phyloP scores from a whole-genome alignment of 257 asterid genomes.

The Vinca minor region DNA sequence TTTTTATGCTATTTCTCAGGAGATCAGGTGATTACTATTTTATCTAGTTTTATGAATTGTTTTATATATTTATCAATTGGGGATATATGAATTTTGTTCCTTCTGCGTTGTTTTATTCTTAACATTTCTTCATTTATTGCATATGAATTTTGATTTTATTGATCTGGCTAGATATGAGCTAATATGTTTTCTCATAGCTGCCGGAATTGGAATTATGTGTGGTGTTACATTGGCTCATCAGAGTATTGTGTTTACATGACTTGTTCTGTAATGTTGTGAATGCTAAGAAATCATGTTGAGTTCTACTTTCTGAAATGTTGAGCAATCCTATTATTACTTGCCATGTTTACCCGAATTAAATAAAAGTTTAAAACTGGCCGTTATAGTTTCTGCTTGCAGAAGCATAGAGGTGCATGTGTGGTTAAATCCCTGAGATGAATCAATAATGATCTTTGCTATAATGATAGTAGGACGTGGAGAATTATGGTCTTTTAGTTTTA shows the following conservation, averaged over 20 bases:
- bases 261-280: background rate
- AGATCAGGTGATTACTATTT: conserved; percentile 3
- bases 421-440: no score
- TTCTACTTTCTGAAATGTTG: background rate
- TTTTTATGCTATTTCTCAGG: conserved; percentile 5
- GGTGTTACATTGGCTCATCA: background rate
- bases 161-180: background rate
- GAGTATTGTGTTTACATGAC: background rate
- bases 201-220: background rate
- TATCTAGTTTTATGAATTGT: background rate
- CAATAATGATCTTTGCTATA: background rate
- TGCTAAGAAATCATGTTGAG: background rate
- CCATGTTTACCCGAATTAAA: background rate
- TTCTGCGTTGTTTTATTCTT: background rate
- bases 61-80: background rate
- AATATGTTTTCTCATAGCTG: background rate
- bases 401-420: background rate
- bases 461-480: background rate
- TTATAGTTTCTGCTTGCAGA: background rate
- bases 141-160: background rate
- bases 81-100: background rate
- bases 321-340: background rate
- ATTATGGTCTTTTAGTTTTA: background rate
- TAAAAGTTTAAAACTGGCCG: background rate
- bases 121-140: background rate